Percentiles rank a stretch among this genome's conserved stretches.
Conservation (phyloP, 768 basidiomycete species). For the Mycena olivaceomarginata region DNA sequence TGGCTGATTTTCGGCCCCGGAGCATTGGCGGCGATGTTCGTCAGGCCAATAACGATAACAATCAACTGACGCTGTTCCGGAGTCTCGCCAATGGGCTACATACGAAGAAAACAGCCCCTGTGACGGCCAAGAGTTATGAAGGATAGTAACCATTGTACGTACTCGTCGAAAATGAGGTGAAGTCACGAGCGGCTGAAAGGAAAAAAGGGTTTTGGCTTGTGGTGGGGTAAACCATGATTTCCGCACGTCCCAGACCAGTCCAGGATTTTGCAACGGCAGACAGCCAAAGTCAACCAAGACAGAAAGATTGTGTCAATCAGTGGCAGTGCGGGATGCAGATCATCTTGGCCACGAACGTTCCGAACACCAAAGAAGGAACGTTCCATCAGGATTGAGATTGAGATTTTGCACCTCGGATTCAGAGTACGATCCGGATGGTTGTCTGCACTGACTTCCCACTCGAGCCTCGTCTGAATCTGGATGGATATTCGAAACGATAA, state of each 20-base stretch:
- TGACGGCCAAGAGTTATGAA: conserved; percentile 2
- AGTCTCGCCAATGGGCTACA: background rate
- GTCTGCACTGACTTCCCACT: too few species aligned
- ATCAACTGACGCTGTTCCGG: conserved; percentile 37
- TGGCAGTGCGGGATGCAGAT: background rate
- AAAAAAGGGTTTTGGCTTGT: background rate
- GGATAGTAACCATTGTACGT: background rate
- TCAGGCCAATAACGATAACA: conserved; percentile 19
- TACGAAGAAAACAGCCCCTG: background rate
- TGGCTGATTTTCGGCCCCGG: conserved; percentile 38
- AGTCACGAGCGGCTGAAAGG: background rate
- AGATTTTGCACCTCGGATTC: too few species aligned
- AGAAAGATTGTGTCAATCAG: background rate
- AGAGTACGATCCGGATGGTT: too few species aligned
- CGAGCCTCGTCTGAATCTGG: too few species aligned
- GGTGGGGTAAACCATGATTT: too few species aligned
- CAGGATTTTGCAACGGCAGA: too few species aligned
- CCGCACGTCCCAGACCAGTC: too few species aligned
- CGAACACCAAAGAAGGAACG: too few species aligned
- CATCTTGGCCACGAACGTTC: too few species aligned
- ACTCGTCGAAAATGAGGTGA: background rate
- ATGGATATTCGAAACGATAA: too few species aligned
- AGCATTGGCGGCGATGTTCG: conserved; percentile 2
- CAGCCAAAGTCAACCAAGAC: too few species aligned
- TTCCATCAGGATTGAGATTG: too few species aligned